A percentile compares a stretch with the other conserved stretches of the same genome.
These are phyloP conservation scores for Scutellaria barbata DNA, from an alignment of 257 asterid genomes.

Conservation along the genomic window DNA sequence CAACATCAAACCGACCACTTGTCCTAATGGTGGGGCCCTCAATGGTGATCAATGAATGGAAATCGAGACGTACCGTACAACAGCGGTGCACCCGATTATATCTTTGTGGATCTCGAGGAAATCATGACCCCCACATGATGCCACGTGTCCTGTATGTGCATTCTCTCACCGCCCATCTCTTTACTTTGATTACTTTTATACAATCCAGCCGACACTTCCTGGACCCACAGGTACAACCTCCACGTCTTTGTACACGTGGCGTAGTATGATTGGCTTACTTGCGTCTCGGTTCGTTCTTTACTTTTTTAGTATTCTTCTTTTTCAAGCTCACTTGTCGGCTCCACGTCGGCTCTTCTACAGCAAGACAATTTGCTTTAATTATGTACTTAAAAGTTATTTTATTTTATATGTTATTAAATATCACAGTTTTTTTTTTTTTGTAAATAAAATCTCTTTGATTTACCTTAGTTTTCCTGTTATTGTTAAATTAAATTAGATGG, in stretches of 20 bases:
- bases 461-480: neutral
- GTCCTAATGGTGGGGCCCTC: constrained; percentile 41
- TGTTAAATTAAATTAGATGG: neutral
- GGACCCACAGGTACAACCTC: constrained; percentile 40
- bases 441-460: neutral
- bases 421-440: neutral
- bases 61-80: constrained; percentile 35
- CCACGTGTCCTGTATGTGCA: constrained; percentile 42
- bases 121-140: constrained; percentile 11
- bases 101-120: constrained; percentile 36
- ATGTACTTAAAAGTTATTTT: too few relatives aligned
- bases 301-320: neutral
- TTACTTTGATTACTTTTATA: constrained; percentile 14
- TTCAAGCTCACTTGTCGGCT: constrained; percentile 10
- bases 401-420: too few relatives aligned
- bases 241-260: constrained; percentile 48
- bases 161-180: constrained; percentile 32
- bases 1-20: constrained; percentile 54
- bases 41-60: constrained; percentile 38
- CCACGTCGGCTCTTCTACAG: neutral
- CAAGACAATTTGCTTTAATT: too few relatives aligned
- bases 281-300: neutral
- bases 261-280: neutral
- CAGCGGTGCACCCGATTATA: constrained; percentile 31
- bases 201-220: constrained; percentile 57